Evolutionary conservation across 371 early-diverging fungal genomes (phyloP).

Genomic region (Mucor velutinosus): DNA sequence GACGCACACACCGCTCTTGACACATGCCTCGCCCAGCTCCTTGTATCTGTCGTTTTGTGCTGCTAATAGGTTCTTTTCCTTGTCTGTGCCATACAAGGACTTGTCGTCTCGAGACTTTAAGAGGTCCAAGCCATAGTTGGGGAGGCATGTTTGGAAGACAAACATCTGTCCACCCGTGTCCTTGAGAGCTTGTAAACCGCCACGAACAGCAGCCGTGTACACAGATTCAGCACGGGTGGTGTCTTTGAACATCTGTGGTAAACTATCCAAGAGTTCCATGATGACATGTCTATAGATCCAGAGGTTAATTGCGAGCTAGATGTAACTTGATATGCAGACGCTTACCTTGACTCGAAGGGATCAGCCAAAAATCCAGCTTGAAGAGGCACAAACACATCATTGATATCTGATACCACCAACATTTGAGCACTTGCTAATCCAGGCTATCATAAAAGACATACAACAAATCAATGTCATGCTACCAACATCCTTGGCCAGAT

Average conservation of each 20-base stretch:
- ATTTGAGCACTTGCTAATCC: conserved; percentile 88
- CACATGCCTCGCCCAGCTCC: conserved; percentile 81
- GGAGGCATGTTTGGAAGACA: conserved; percentile 89
- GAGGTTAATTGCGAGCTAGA: too few relatives aligned
- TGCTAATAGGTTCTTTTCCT: conserved; percentile 82
- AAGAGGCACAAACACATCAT: conserved; percentile 93
- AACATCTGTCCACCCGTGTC: conserved; percentile 84
- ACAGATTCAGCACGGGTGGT: conserved; percentile 80
- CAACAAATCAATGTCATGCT: not conserved
- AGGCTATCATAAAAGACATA: too few relatives aligned
- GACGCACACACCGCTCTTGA: conserved; percentile 82
- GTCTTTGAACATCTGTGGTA: conserved; percentile 85
- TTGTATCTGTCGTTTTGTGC: conserved; percentile 88
- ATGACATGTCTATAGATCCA: conserved; percentile 65
- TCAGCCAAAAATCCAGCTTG: conserved; percentile 91
- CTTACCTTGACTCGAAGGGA: conserved; percentile 69
- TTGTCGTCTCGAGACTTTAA: conserved; percentile 87
- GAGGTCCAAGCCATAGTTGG: conserved; percentile 85
- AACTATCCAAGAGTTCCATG: conserved; percentile 75
- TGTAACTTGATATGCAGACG: too few relatives aligned
- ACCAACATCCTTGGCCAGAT: too few relatives aligned
- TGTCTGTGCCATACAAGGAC: conserved; percentile 87
- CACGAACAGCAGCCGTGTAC: conserved; percentile 85
- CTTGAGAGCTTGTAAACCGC: conserved; percentile 75
- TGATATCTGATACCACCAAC: conserved; percentile 93